A percentile compares a stretch with the other conserved stretches of the same genome.
These are phyloP conservation scores for Clonostachys byssicola DNA, from an alignment of 2,329 filamentous ascomycete species.

Conservation along the genomic window DNA sequence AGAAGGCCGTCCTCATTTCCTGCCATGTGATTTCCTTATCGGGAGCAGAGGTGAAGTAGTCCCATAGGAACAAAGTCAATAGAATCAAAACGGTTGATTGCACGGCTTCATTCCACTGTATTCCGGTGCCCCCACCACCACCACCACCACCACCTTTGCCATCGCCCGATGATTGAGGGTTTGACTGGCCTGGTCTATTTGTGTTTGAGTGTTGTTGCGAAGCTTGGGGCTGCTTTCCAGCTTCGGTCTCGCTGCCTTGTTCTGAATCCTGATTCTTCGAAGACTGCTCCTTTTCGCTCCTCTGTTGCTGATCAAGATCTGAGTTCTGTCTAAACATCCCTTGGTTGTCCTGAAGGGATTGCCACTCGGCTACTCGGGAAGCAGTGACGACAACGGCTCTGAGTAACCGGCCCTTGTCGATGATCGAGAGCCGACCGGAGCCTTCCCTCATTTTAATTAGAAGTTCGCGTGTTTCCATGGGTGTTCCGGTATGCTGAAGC, in stretches of 20 bases:
- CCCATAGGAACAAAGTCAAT: constrained; percentile 1
- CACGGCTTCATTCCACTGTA: constrained; percentile 21
- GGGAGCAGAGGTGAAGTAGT: background rate
- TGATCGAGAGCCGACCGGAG: constrained; percentile 46
- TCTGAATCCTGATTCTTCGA: background rate
- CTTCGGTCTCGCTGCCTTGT: background rate
- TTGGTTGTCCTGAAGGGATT: background rate
- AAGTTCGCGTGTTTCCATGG: constrained; percentile 59
- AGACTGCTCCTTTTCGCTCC: background rate
- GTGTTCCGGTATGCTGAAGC: constrained; percentile 66
- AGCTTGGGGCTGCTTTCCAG: background rate
- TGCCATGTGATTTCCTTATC: constrained; percentile 88
- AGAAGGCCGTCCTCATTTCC: constrained; percentile 87
- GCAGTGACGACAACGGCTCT: constrained; percentile 22
- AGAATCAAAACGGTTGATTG: constrained; percentile 28
- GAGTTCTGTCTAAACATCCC: background rate
- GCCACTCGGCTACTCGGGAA: constrained; percentile 18
- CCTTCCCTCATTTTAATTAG: constrained; percentile 47
- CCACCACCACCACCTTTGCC: no score
- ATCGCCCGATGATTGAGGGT: background rate
- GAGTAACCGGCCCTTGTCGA: constrained; percentile 30
- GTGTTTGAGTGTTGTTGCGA: background rate
- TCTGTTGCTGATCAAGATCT: background rate
- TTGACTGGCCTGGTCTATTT: background rate
- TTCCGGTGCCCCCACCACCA: background rate